Evolutionary conservation across 73 alveolate species (phyloP), one percentile per base, ranked within the genome.

Genomic region (Paramecium sonneborni): DNA sequence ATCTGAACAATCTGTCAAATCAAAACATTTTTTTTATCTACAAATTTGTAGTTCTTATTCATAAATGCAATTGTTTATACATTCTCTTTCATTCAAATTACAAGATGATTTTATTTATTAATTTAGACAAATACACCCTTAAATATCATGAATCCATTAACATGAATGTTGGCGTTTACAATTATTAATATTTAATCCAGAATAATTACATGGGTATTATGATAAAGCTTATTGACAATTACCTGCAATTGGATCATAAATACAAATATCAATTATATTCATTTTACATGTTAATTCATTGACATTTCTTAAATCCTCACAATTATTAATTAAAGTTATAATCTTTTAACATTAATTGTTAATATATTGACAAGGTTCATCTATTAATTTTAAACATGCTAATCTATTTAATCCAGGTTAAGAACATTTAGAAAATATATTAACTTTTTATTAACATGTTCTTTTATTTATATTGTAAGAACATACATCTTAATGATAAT

Each of bases 221-320:
- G 9, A 79, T 21, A 79, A 44, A 0, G 55, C 4, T 6, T 23
- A 15, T n/a, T 79, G 20, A 23, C 90, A 79, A 79, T 32, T 30
- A 6, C 32, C 32, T 2, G 20, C 23, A 30, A 43, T 6, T 43
- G 69, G 44, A 43, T 43, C 55, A 79, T 79, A 79, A 23, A 9
- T 20, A 24, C 90, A 79, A 43, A 6, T 6, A 46, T 79, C 90
- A 9, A 8, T 10, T 0, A 6, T 39, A 20, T 41, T 79, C 41
- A 26, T 43, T 79, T 43, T 20, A 44, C 90, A 79, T 20, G 90
- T 35, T 44, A 79, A 43, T 41, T 44, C 48, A 79, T 79, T 79
- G 3, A 79, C 90, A 39, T 38, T 23, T 79, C 57, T 38, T 8
- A 72, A n/a, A 12, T 72, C 86, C 11, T 35, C 12, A 18, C 86